Evolutionary conservation across 495 filamentous ascomycete species (phyloP).

Genomic region (Chaetomium cochliodes): DNA sequence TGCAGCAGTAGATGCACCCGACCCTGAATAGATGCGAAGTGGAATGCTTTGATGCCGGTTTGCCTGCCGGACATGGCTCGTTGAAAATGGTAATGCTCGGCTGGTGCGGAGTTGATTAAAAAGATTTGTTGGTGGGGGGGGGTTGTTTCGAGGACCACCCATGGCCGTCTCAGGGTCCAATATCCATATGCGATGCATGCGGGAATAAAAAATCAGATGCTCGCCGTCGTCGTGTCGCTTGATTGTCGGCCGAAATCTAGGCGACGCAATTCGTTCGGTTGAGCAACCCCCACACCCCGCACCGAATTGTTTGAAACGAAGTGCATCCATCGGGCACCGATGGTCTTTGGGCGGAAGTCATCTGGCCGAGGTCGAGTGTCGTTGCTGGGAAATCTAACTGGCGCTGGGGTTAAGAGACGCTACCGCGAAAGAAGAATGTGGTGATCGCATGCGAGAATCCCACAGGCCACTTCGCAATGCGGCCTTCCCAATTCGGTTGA

Average conservation of each 20-base stretch:
- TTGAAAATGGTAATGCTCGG: background rate
- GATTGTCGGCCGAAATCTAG: background rate
- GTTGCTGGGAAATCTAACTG: background rate
- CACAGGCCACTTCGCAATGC: background rate
- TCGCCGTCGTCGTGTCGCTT: background rate
- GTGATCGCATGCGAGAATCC: background rate
- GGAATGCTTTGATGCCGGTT: background rate
- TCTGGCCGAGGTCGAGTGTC: background rate
- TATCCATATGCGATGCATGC: constrained; percentile 9
- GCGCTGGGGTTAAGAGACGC: background rate
- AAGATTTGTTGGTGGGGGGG: background rate
- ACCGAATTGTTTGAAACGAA: background rate
- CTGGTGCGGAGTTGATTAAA: background rate
- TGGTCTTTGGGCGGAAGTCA: background rate
- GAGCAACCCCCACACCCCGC: constrained; percentile 13
- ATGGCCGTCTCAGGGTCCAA: background rate
- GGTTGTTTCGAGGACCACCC: background rate
- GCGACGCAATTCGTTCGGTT: background rate
- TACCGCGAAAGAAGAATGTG: background rate
- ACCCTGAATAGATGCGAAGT: background rate
- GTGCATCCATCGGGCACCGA: background rate
- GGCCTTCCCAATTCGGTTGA: constrained; percentile 15
- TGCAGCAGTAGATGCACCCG: background rate
- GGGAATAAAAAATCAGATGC: constrained; percentile 21
- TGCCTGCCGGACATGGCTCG: background rate